Evolutionary conservation across 2,329 filamentous ascomycete species (phyloP).

Genomic region (Gremmenia infestans): DNA sequence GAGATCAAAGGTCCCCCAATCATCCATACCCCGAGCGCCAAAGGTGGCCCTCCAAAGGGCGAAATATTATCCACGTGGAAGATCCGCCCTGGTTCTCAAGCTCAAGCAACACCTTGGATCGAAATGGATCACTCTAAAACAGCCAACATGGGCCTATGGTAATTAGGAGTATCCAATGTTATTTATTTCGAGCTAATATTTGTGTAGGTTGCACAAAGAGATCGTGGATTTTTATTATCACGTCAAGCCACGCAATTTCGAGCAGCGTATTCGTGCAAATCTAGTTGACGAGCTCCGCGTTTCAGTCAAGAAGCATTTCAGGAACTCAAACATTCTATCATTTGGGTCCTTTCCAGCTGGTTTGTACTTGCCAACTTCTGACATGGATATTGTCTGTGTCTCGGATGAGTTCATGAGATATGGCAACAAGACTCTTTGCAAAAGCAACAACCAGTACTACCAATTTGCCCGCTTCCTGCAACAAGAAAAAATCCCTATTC

Average conservation of each 20-base stretch:
- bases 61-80: conserved; percentile 41
- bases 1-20: conserved; percentile 42
- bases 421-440: conserved; percentile 42
- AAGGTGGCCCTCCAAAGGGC: conserved; percentile 16
- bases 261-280: conserved; percentile 67
- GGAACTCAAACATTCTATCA: conserved; percentile 58
- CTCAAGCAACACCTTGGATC: conserved; percentile 59
- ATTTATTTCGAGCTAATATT: conserved; percentile 16
- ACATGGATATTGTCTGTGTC: conserved; percentile 89
- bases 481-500: conserved; percentile 50
- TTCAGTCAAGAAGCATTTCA: conserved; percentile 50
- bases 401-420: conserved; percentile 53
- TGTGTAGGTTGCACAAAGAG: conserved; percentile 77
- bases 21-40: conserved; percentile 15
- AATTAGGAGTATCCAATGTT: conserved; percentile 27
- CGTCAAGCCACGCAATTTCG: conserved; percentile 71
- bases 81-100: conserved; percentile 22
- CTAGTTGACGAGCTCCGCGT: conserved; percentile 65
- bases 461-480: conserved; percentile 59
- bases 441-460: conserved; percentile 38
- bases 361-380: conserved; percentile 68
- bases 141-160: conserved; percentile 52
- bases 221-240: conserved; percentile 85
- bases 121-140: conserved; percentile 49
- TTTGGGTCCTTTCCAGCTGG: conserved; percentile 96